Percentiles rank a stretch among this genome's conserved stretches.
Evolutionary conservation across 345 rosid genomes (phyloP).

Genomic region (Noccaea caerulescens): DNA sequence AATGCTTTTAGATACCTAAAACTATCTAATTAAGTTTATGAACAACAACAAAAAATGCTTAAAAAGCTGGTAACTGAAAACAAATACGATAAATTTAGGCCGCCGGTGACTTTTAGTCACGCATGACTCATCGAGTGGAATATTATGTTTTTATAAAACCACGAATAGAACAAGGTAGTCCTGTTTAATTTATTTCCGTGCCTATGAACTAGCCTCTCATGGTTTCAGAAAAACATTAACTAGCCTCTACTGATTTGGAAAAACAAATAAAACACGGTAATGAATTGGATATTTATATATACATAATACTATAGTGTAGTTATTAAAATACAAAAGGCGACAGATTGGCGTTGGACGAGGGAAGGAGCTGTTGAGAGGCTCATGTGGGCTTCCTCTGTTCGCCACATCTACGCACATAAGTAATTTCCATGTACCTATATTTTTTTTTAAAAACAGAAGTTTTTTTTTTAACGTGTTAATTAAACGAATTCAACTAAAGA

Average conservation of each 20-base stretch:
- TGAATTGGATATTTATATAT: slow-evolving; percentile 17
- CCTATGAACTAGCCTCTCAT: neutral
- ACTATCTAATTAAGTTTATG: neutral
- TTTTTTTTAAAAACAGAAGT: neutral
- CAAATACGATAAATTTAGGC: neutral
- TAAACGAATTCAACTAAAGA: too few relatives aligned
- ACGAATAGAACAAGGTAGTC: neutral
- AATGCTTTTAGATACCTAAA: too few relatives aligned
- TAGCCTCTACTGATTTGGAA: neutral
- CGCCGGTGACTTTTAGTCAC: neutral
- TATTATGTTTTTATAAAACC: neutral
- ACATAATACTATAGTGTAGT: too few relatives aligned
- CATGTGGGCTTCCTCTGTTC: slow-evolving; percentile 60
- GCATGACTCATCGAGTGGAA: slow-evolving; percentile 5
- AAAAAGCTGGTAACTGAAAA: neutral
- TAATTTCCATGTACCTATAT: neutral
- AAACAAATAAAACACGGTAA: neutral
- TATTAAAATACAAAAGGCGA: slow-evolving; percentile 42
- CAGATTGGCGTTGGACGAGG: slow-evolving; percentile 59
- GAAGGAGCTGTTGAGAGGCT: slow-evolving; percentile 42
- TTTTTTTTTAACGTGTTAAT: neutral
- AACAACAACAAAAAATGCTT: neutral
- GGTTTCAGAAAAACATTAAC: too few relatives aligned
- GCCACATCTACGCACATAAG: slow-evolving; percentile 31
- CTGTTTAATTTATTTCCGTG: neutral